phyloP scores from a whole-genome alignment of 371 early-diverging fungal genomes.

The Syncephalastrum racemosum region DNA sequence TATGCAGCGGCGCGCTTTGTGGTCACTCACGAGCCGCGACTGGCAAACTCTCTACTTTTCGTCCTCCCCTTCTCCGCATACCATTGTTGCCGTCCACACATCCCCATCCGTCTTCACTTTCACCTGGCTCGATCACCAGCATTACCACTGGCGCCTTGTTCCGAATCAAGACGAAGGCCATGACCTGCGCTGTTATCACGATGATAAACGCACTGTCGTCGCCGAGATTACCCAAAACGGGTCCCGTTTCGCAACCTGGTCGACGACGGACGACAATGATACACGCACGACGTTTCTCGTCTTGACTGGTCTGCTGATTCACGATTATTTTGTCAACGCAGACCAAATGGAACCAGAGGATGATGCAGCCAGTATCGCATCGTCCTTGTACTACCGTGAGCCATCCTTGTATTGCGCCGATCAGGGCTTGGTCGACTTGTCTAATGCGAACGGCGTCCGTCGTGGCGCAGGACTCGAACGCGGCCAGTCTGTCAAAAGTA shows the following conservation, averaged over 20 bases:
- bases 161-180: conserved; percentile 1
- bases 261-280: conserved; percentile 5
- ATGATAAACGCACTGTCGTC: not conserved
- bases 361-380: conserved; percentile 21
- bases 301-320: conserved; percentile 28
- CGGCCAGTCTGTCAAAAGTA: conserved; percentile 34
- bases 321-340: conserved; percentile 14
- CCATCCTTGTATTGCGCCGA: conserved; percentile 23
- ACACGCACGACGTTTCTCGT: conserved; percentile 22
- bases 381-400: conserved; percentile 11
- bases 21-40: conserved; percentile 28
- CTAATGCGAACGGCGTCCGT: conserved; percentile 9
- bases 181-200: conserved; percentile 12
- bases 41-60: conserved; percentile 31
- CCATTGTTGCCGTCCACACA: conserved; percentile 19
- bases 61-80: conserved; percentile 4
- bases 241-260: conserved; percentile 8
- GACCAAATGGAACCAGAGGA: conserved; percentile 16
- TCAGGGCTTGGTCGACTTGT: conserved; percentile 28
- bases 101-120: conserved; percentile 25
- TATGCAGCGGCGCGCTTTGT: conserved; percentile 16
- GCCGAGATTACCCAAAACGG: conserved; percentile 10
- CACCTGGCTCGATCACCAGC: conserved; percentile 10
- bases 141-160: conserved; percentile 20
- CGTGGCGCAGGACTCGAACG: conserved; percentile 15